These are phyloP conservation scores for Barnettozyma pratensis DNA, from an alignment of 805 yeast genomes.

Conservation along the genomic window DNA sequence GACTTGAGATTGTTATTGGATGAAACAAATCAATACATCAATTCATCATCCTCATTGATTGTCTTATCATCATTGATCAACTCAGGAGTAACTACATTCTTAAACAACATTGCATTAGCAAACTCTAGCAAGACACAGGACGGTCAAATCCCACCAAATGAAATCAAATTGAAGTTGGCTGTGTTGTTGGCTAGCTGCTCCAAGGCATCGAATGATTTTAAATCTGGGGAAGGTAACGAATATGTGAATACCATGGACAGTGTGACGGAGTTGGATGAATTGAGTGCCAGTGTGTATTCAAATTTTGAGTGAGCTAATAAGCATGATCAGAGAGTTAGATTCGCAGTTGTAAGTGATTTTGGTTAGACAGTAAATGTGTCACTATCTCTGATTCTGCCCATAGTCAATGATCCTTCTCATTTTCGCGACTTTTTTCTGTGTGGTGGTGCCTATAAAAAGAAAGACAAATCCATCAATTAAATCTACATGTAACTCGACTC, in stretches of 20 bases:
- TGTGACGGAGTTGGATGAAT: slow-evolving; percentile 68
- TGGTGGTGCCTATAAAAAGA: neutral
- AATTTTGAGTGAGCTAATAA: slow-evolving; percentile 41
- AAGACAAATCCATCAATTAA: neutral
- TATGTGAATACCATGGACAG: slow-evolving; percentile 42
- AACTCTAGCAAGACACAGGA: slow-evolving; percentile 6
- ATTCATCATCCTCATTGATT: slow-evolving; percentile 30
- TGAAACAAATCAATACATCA: slow-evolving; percentile 39
- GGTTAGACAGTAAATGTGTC: no score
- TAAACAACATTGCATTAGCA: slow-evolving; percentile 22
- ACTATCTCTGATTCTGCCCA: no score
- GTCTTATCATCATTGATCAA: slow-evolving; percentile 33
- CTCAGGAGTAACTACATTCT: slow-evolving; percentile 32
- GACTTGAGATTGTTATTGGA: slow-evolving; percentile 33
- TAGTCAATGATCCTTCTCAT: no score
- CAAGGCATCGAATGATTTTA: slow-evolving; percentile 55
- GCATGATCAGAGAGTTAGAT: neutral
- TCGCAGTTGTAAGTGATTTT: neutral
- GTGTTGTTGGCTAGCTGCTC: slow-evolving; percentile 64
- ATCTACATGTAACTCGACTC: neutral
- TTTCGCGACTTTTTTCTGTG: no score
- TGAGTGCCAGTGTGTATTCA: slow-evolving; percentile 87
- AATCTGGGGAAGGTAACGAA: slow-evolving; percentile 31
- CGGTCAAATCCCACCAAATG: slow-evolving; percentile 21
- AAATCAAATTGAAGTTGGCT: slow-evolving; percentile 49